phyloP scores from a whole-genome alignment of 148 eudicot genomes.

The Pouteria glomerata region DNA sequence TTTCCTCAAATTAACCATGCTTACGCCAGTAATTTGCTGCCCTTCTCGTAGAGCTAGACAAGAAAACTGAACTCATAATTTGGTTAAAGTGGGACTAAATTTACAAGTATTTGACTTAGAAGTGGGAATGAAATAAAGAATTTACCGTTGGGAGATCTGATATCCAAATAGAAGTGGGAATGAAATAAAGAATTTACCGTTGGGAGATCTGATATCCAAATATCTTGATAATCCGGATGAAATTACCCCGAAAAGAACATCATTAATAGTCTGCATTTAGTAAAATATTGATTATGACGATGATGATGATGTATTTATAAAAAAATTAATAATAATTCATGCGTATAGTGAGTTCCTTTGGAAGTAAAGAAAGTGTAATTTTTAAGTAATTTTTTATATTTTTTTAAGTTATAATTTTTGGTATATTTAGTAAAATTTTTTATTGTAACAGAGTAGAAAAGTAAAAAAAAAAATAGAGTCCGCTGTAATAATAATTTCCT shows the following conservation, averaged over 20 bases:
- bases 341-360: no score
- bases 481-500: no score
- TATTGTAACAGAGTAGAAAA: no score
- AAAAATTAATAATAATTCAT: no score
- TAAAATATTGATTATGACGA: background rate
- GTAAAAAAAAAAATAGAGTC: no score
- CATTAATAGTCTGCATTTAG: conserved; percentile 66
- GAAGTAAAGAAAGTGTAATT: no score
- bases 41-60: conserved; percentile 35
- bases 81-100: no score
- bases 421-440: no score
- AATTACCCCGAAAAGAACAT: conserved; percentile 64
- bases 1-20: conserved; percentile 62
- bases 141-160: conserved; percentile 47
- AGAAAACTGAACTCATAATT: conserved; percentile 4
- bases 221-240: conserved; percentile 63
- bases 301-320: no score
- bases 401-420: no score
- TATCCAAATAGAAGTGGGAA: background rate
- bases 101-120: no score
- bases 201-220: conserved; percentile 36
- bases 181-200: conserved; percentile 25
- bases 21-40: conserved; percentile 43
- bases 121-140: background rate
- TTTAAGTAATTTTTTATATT: no score